A percentile compares a stretch with the other conserved stretches of the same genome.
Conservation (phyloP, 176 grass and related monocot genomes). For the Avena atlantica region DNA sequence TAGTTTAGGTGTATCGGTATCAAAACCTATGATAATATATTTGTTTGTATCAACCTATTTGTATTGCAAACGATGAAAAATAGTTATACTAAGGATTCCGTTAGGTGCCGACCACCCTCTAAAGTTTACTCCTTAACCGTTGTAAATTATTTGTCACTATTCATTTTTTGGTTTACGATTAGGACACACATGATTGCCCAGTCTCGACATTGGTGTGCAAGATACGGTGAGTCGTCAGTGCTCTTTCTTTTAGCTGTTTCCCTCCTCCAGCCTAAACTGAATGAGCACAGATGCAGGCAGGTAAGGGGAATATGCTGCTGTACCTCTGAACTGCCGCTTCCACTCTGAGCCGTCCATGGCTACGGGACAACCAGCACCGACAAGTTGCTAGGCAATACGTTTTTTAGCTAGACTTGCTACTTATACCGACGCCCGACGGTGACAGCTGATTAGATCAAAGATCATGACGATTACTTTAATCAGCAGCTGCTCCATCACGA, state of each 20-base stretch:
- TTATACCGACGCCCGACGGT: neutral
- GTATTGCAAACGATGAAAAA: too few relatives aligned
- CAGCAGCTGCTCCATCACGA: neutral
- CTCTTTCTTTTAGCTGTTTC: neutral
- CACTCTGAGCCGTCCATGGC: conserved; percentile 29
- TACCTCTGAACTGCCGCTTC: neutral
- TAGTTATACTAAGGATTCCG: too few relatives aligned
- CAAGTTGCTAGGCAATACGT: neutral
- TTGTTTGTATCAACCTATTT: too few relatives aligned
- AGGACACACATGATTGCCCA: neutral
- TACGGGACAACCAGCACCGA: conserved; percentile 1
- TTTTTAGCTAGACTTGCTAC: neutral
- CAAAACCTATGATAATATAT: too few relatives aligned
- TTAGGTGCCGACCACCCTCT: too few relatives aligned
- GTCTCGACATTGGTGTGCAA: neutral
- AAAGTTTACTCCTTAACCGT: too few relatives aligned
- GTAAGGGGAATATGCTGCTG: neutral
- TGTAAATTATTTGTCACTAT: too few relatives aligned
- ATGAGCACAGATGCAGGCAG: neutral
- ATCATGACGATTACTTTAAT: neutral
- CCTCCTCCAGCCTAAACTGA: neutral
- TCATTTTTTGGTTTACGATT: too few relatives aligned
- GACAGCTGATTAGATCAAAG: conserved; percentile 18
- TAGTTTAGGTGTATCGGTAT: too few relatives aligned
- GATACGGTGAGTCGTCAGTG: neutral